Evolutionary conservation across 306 rosid species (phyloP).

Genomic region (Pachyrhizus erosus): DNA sequence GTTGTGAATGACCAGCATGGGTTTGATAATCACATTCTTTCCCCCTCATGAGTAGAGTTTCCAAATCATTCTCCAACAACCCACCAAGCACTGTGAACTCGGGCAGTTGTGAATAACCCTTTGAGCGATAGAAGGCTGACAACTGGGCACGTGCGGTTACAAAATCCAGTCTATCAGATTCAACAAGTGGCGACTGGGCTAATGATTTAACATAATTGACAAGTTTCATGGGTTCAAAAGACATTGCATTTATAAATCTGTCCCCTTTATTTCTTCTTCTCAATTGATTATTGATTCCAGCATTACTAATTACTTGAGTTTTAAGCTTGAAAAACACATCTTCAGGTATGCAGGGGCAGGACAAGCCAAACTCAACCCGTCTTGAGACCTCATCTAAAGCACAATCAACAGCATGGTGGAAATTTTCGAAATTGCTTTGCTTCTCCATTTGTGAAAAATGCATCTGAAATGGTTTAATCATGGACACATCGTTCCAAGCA

Average conservation of each 20-base stretch:
- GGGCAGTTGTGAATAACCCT: conserved; percentile 69
- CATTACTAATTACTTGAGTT: conserved; percentile 59
- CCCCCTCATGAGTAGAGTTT: conserved; percentile 36
- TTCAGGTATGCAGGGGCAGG: conserved; percentile 71
- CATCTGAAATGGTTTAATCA: conserved; percentile 67
- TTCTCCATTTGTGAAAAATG: conserved; percentile 73
- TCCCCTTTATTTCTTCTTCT: conserved; percentile 68
- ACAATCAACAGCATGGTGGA: conserved; percentile 68
- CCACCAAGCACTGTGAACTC: conserved; percentile 54
- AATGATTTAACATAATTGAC: conserved; percentile 56
- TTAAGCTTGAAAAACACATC: conserved; percentile 57
- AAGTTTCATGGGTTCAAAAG: conserved; percentile 72
- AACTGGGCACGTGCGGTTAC: conserved; percentile 58
- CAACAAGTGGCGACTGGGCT: conserved; percentile 57
- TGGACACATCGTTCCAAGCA: conserved; percentile 80
- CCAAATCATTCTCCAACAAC: conserved; percentile 55
- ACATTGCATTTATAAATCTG: conserved; percentile 43
- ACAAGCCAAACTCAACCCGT: conserved; percentile 72
- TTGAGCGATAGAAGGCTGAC: conserved; percentile 61
- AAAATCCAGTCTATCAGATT: conserved; percentile 58
- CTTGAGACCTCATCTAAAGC: conserved; percentile 84
- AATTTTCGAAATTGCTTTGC: conserved; percentile 58
- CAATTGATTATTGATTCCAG: conserved; percentile 60
- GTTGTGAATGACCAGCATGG: conserved; percentile 28
- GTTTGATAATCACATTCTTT: conserved; percentile 41